A percentile compares a stretch with the other conserved stretches of the same genome.
Conservation (phyloP, 352 stramenopile species). For the Globisporangium parvum region DNA sequence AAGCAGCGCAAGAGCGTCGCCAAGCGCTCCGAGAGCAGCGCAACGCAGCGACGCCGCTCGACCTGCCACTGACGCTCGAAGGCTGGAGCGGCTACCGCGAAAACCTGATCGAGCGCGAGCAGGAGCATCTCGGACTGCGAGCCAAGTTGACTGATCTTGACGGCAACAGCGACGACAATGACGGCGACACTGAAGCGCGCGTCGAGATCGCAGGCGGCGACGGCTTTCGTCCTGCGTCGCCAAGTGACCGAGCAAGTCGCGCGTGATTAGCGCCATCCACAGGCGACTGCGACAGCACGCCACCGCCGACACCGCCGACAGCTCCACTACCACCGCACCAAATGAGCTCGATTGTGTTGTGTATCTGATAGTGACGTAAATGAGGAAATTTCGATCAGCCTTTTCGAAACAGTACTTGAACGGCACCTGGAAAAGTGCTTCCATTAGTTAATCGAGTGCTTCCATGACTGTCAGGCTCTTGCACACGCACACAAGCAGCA, state of each 20-base stretch:
- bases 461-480: too few relatives aligned
- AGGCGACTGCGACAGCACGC: too few relatives aligned
- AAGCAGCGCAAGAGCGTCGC: neutral
- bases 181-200: neutral
- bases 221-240: neutral
- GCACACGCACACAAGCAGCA: too few relatives aligned
- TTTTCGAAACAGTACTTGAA: too few relatives aligned
- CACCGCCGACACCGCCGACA: too few relatives aligned
- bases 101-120: conserved; percentile 39
- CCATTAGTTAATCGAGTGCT: too few relatives aligned
- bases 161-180: neutral
- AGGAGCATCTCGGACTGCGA: conserved; percentile 12
- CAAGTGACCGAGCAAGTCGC: neutral
- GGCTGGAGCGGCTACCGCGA: conserved; percentile 46
- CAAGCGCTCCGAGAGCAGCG: conserved; percentile 6
- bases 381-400: too few relatives aligned
- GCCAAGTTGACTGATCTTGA: neutral
- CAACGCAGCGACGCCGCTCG: conserved; percentile 14
- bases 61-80: conserved; percentile 26
- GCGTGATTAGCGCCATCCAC: too few relatives aligned
- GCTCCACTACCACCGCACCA: too few relatives aligned
- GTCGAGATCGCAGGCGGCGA: neutral
- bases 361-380: too few relatives aligned
- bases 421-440: too few relatives aligned
- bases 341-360: too few relatives aligned